phyloP scores from a whole-genome alignment of 2,329 filamentous ascomycete genomes.

The Cadophora malorum region DNA sequence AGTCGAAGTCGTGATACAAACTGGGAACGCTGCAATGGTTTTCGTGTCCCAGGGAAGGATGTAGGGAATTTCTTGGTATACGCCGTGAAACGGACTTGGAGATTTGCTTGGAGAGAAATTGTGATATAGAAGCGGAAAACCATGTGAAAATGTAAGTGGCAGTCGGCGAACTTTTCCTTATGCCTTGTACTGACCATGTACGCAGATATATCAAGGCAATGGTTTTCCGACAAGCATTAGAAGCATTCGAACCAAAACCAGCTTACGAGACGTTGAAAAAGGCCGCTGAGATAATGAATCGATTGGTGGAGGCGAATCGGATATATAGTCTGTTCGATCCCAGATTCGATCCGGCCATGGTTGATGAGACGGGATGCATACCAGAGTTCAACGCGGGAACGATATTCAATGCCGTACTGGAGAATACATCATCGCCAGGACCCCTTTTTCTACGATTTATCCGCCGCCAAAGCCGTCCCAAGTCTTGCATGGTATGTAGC shows the following conservation, averaged over 20 bases:
- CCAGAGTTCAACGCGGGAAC: conserved; percentile 26
- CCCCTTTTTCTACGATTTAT: conserved; percentile 27
- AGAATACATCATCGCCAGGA: conserved; percentile 17
- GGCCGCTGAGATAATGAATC: conserved; percentile 21
- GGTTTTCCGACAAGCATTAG: conserved; percentile 21
- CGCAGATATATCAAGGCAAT: conserved; percentile 24
- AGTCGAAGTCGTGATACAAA: conserved; percentile 22
- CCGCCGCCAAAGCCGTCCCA: conserved; percentile 17
- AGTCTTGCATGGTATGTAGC: conserved; percentile 25
- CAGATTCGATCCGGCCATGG: conserved; percentile 24
- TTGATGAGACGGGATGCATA: conserved; percentile 28
- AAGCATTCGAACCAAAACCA: conserved; percentile 17
- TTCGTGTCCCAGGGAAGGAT: conserved; percentile 22
- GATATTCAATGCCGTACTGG: conserved; percentile 19
- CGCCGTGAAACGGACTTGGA: conserved; percentile 28
- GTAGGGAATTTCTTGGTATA: conserved; percentile 23
- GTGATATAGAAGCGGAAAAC: conserved; percentile 13
- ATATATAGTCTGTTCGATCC: conserved; percentile 28
- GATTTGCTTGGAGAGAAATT: conserved; percentile 25
- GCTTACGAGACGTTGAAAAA: conserved; percentile 7
- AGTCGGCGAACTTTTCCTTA: not conserved
- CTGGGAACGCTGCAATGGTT: conserved; percentile 25
- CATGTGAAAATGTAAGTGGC: conserved; percentile 22
- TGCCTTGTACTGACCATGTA: not conserved
- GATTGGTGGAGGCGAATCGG: conserved; percentile 15